phyloP scores from a whole-genome alignment of 164 flowering plant species.

The Sedum album region DNA sequence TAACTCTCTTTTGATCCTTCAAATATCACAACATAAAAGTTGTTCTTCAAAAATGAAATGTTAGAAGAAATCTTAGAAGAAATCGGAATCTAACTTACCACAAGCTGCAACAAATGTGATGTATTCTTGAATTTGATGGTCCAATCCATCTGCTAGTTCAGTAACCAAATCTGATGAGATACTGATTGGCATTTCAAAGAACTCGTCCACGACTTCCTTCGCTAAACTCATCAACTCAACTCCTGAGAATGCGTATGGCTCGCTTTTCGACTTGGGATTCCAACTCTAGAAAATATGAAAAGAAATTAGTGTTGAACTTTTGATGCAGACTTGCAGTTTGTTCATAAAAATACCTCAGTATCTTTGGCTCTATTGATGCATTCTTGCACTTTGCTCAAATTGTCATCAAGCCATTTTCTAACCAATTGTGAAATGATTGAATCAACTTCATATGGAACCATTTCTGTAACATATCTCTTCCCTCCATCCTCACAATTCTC shows the following conservation, averaged over 20 bases:
- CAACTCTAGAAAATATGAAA: conserved; percentile 52
- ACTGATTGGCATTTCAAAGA: conserved; percentile 62
- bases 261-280: conserved; percentile 87
- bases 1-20: conserved; percentile 80
- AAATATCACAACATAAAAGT: not conserved
- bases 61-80: not conserved
- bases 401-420: conserved; percentile 61
- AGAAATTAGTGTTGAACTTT: not conserved
- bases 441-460: conserved; percentile 83
- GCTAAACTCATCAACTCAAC: conserved; percentile 56
- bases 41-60: not conserved
- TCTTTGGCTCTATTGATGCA: conserved; percentile 58
- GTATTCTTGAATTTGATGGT: conserved; percentile 57
- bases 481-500: conserved; percentile 82
- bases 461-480: conserved; percentile 58
- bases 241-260: conserved; percentile 77
- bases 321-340: not conserved
- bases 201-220: conserved; percentile 52
- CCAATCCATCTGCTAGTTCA: conserved; percentile 73
- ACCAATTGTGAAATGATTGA: conserved; percentile 38
- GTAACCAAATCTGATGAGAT: conserved; percentile 47
- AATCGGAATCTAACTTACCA: conserved; percentile 39
- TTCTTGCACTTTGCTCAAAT: conserved; percentile 35
- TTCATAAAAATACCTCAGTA: conserved; percentile 46
- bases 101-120: conserved; percentile 61